Evolutionary conservation across 2,329 filamentous ascomycete species (phyloP).

Genomic region (Pseudodiploospora longispora): DNA sequence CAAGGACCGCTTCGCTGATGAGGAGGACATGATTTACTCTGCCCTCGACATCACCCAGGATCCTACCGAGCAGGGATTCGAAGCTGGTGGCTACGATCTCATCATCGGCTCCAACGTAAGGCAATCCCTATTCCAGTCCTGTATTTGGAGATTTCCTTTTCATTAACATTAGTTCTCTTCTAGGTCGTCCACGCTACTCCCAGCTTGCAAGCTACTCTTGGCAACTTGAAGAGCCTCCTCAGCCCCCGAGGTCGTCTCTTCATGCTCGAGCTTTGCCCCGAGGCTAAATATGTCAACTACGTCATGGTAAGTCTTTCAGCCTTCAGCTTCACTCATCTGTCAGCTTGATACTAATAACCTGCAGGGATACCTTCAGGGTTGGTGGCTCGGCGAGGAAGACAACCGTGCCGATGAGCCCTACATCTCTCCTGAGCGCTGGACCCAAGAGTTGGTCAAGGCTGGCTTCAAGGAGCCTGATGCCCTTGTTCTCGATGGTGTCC

Average conservation of each 20-base stretch:
- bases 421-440: conserved; percentile 17
- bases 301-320: conserved; percentile 12
- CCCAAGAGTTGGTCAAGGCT: conserved; percentile 15
- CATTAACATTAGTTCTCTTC: too few relatives aligned
- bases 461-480: conserved; percentile 14
- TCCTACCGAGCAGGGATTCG: not conserved
- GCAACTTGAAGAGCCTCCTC: conserved; percentile 17
- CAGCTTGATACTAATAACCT: too few relatives aligned
- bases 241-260: conserved; percentile 23
- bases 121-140: too few relatives aligned
- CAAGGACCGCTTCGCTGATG: conserved; percentile 17
- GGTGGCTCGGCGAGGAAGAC: conserved; percentile 27
- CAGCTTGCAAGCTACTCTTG: conserved; percentile 16
- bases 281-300: conserved; percentile 13
- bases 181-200: conserved; percentile 22
- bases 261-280: conserved; percentile 17
- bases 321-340: too few relatives aligned
- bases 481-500: not conserved
- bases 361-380: conserved; percentile 16
- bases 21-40: conserved; percentile 11
- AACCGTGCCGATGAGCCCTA: conserved; percentile 18
- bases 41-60: conserved; percentile 1
- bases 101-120: conserved; percentile 1
- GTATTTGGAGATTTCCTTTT: too few relatives aligned
- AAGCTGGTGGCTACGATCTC: not conserved